Percentiles rank a stretch among this genome's conserved stretches.
Conservation (phyloP, 257 asterid genomes). For the Euphrasia confusa region DNA sequence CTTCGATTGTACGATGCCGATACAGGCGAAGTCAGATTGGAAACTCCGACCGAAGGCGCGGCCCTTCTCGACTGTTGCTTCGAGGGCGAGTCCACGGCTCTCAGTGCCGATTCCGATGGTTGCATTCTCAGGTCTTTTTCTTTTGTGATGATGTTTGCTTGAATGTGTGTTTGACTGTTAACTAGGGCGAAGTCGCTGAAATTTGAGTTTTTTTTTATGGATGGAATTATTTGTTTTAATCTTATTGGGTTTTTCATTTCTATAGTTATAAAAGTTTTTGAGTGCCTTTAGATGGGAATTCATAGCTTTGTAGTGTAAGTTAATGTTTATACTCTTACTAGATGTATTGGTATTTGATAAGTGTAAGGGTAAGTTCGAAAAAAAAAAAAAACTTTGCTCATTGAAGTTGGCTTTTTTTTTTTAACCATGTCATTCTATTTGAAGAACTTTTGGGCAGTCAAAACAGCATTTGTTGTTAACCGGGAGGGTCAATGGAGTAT, state of each 20-base stretch:
- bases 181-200: neutral
- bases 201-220: neutral
- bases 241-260: neutral
- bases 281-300: no score
- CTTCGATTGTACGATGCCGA: conserved; percentile 81
- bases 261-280: no score
- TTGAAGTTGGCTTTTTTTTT: no score
- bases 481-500: neutral
- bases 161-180: neutral
- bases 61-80: conserved; percentile 80
- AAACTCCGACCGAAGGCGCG: conserved; percentile 38
- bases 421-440: no score
- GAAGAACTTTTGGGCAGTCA: no score
- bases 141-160: neutral
- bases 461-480: no score
- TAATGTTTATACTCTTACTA: neutral
- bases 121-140: conserved; percentile 60
- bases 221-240: conserved; percentile 9
- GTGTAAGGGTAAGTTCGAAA: neutral
- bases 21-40: conserved; percentile 49
- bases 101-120: conserved; percentile 70
- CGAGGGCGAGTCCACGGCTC: conserved; percentile 51
- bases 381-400: neutral
- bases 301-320: neutral
- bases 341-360: neutral